phyloP scores from a whole-genome alignment of 306 rosid genomes.

The Rubus idaeus region DNA sequence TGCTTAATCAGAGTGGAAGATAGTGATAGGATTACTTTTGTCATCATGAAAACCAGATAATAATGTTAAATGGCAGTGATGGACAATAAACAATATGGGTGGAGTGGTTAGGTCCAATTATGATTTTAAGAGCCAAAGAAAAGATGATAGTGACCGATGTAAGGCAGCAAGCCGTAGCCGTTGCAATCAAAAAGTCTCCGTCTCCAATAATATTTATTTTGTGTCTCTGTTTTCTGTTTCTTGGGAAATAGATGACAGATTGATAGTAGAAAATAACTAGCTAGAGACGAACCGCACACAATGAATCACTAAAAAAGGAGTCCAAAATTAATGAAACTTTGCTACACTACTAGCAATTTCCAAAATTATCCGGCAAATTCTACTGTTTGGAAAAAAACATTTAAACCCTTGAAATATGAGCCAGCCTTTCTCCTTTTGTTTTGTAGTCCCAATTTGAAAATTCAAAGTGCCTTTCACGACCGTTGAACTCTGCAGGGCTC shows the following conservation, averaged over 20 bases:
- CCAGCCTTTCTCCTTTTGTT: too few species aligned
- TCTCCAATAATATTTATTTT: neutral
- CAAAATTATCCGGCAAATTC: too few species aligned
- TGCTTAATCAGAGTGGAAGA: neutral
- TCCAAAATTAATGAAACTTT: too few species aligned
- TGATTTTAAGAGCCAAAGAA: neutral
- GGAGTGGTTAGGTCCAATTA: neutral
- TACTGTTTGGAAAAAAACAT: too few species aligned
- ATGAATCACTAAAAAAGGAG: too few species aligned
- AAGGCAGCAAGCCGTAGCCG: neutral
- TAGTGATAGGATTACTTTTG: neutral
- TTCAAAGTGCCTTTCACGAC: neutral
- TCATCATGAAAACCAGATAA: neutral
- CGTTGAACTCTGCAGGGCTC: neutral
- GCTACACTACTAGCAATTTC: too few species aligned
- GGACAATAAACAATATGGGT: neutral
- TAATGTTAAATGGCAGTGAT: neutral
- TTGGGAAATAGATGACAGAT: neutral
- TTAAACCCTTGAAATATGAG: too few species aligned
- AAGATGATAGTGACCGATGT: neutral
- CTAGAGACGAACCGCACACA: neutral
- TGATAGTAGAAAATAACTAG: neutral
- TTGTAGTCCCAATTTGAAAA: neutral
- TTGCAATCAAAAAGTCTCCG: neutral
- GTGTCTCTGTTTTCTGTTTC: neutral